These are phyloP conservation scores for Syzygium aqueum DNA, from an alignment of 345 rosid genomes.

Conservation along the genomic window DNA sequence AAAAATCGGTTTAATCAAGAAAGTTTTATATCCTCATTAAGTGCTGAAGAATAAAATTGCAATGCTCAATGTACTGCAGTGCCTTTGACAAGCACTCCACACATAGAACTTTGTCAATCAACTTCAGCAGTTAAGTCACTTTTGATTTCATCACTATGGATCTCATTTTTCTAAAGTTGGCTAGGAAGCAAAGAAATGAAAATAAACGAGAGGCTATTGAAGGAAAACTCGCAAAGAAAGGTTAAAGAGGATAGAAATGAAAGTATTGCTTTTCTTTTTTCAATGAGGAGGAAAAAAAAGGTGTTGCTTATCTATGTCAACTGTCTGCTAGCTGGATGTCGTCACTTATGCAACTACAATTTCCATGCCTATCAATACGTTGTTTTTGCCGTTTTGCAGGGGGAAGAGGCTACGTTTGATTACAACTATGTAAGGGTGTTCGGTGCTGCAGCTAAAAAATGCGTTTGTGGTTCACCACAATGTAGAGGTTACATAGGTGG, in stretches of 20 bases:
- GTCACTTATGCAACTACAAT: background rate
- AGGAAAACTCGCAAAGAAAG: background rate
- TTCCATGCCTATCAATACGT: background rate
- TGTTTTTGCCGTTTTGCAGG: slow-evolving; percentile 24
- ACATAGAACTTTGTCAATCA: background rate
- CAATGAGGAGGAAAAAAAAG: background rate
- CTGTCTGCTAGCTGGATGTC: background rate
- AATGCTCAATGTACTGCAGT: background rate
- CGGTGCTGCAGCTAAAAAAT: slow-evolving; percentile 98
- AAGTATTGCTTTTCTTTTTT: background rate
- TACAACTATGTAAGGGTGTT: slow-evolving; percentile 95
- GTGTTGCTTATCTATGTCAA: background rate
- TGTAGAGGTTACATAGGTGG: slow-evolving; percentile 98
- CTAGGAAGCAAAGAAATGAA: background rate
- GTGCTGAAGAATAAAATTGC: background rate
- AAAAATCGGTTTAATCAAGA: background rate
- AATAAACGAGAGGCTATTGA: background rate
- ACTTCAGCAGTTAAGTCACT: background rate
- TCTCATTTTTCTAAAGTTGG: background rate
- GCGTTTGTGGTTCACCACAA: slow-evolving; percentile 77
- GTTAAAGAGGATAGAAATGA: background rate
- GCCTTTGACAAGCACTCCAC: background rate
- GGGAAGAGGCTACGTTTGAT: slow-evolving; percentile 93
- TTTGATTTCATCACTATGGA: background rate
- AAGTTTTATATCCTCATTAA: background rate